A percentile compares a stretch with the other conserved stretches of the same genome.
Evolutionary conservation across 306 rosid species (phyloP).

Genomic region (Amphicarpaea edgeworthii): DNA sequence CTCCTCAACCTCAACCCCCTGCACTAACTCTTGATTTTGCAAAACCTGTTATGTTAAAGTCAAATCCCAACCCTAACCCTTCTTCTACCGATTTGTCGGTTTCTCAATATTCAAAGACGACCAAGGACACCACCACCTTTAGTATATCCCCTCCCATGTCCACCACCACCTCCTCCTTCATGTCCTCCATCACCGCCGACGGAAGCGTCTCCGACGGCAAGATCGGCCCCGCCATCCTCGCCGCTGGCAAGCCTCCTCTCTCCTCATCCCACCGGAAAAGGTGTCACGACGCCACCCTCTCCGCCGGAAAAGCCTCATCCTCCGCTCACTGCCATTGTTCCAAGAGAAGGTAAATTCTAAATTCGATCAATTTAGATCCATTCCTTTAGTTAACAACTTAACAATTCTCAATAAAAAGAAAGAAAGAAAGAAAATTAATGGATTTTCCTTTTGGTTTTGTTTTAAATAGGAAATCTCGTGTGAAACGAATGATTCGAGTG

Average conservation of each 20-base stretch:
- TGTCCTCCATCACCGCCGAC: constrained; percentile 81
- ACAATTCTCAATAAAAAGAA: background rate
- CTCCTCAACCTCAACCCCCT: constrained; percentile 14
- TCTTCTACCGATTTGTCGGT: constrained; percentile 33
- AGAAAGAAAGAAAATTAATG: background rate
- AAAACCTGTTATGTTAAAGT: background rate
- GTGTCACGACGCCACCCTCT: constrained; percentile 57
- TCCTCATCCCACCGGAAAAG: constrained; percentile 61
- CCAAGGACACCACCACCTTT: constrained; percentile 43
- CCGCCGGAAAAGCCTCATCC: constrained; percentile 53
- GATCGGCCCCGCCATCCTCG: constrained; percentile 47
- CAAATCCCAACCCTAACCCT: background rate
- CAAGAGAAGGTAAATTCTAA: constrained; percentile 76
- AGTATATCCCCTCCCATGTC: constrained; percentile 63
- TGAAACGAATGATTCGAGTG: constrained; percentile 61
- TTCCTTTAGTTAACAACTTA: too few species aligned
- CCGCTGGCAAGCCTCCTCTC: constrained; percentile 73
- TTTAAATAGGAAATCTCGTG: constrained; percentile 59
- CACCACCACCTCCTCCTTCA: constrained; percentile 68
- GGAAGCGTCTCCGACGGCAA: constrained; percentile 80
- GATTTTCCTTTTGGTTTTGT: background rate
- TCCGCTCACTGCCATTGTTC: constrained; percentile 77
- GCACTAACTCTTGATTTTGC: constrained; percentile 41
- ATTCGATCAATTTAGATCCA: background rate
- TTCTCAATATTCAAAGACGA: constrained; percentile 33